Conservation (phyloP, 768 basidiomycete species). For the Suillus luteus region DNA sequence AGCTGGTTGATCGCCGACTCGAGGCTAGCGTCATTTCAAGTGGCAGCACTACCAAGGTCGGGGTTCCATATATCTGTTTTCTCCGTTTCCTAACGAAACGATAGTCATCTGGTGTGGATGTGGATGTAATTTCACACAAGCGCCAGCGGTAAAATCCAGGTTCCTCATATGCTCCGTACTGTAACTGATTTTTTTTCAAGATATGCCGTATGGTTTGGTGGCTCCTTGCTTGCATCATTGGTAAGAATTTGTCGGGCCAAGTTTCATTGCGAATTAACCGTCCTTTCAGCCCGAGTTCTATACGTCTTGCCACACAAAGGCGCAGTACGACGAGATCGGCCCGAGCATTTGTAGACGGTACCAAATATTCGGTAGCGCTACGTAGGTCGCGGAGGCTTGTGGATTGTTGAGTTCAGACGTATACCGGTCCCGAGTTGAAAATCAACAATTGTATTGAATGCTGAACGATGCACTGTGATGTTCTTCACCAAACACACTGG, state of each 20-base stretch:
- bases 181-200: slow-evolving; percentile 36
- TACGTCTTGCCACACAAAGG: slow-evolving; percentile 90
- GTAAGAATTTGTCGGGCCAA: slow-evolving; percentile 45
- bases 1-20: slow-evolving; percentile 88
- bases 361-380: slow-evolving; percentile 91
- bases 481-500: neutral
- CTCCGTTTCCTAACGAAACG: neutral
- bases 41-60: slow-evolving; percentile 75
- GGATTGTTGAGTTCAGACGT: neutral
- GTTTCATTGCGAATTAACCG: slow-evolving; percentile 8
- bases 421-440: neutral
- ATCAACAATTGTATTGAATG: slow-evolving; percentile 2
- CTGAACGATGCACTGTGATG: neutral
- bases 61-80: slow-evolving; percentile 18
- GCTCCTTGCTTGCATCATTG: slow-evolving; percentile 89
- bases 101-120: slow-evolving; percentile 94
- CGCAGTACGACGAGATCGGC: slow-evolving; percentile 91
- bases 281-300: slow-evolving; percentile 85
- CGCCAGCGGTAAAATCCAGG: slow-evolving; percentile 70
- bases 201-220: slow-evolving; percentile 98
- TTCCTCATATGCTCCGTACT: neutral
- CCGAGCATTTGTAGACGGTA: slow-evolving; percentile 91
- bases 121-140: slow-evolving; percentile 98
- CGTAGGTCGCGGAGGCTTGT: slow-evolving; percentile 38
- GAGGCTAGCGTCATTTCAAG: slow-evolving; percentile 74